Percentiles rank a stretch among this genome's conserved stretches.
These are phyloP conservation scores for Aquanectria penicillioides DNA, from an alignment of 2,329 filamentous ascomycete species.

Conservation along the genomic window DNA sequence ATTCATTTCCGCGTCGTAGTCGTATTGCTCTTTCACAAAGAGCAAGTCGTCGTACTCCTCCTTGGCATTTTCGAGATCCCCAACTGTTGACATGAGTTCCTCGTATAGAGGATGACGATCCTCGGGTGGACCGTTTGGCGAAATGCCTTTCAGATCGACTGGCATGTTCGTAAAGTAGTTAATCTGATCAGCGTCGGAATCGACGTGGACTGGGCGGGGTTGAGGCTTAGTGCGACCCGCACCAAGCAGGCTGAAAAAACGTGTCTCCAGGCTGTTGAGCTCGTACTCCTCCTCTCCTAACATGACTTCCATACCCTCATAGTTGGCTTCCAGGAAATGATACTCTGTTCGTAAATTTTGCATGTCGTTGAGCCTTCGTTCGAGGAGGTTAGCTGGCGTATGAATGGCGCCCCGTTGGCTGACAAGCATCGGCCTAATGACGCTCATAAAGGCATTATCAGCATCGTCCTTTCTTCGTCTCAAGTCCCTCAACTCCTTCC, in stretches of 20 bases:
- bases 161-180: slow-evolving; percentile 40
- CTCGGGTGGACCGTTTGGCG: slow-evolving; percentile 46
- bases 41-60: slow-evolving; percentile 59
- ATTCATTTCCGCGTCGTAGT: slow-evolving; percentile 50
- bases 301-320: slow-evolving; percentile 48
- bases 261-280: slow-evolving; percentile 48
- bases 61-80: slow-evolving; percentile 57
- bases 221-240: slow-evolving; percentile 37
- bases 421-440: slow-evolving; percentile 50
- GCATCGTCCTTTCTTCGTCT: slow-evolving; percentile 47
- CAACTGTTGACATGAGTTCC: slow-evolving; percentile 54
- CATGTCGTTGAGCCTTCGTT: slow-evolving; percentile 47
- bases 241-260: slow-evolving; percentile 51
- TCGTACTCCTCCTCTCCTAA: slow-evolving; percentile 50
- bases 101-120: slow-evolving; percentile 60
- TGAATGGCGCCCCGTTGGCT: slow-evolving; percentile 34
- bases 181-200: slow-evolving; percentile 17
- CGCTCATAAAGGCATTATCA: slow-evolving; percentile 54
- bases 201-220: slow-evolving; percentile 10
- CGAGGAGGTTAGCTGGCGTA: slow-evolving; percentile 38
- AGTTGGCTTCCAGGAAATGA: slow-evolving; percentile 47
- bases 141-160: slow-evolving; percentile 49
- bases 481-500: slow-evolving; percentile 45
- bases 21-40: slow-evolving; percentile 49
- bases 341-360: slow-evolving; percentile 51